Evolutionary conservation across 208 protist genomes (phyloP).

Genomic region (Acanthamoeba castellanii): DNA sequence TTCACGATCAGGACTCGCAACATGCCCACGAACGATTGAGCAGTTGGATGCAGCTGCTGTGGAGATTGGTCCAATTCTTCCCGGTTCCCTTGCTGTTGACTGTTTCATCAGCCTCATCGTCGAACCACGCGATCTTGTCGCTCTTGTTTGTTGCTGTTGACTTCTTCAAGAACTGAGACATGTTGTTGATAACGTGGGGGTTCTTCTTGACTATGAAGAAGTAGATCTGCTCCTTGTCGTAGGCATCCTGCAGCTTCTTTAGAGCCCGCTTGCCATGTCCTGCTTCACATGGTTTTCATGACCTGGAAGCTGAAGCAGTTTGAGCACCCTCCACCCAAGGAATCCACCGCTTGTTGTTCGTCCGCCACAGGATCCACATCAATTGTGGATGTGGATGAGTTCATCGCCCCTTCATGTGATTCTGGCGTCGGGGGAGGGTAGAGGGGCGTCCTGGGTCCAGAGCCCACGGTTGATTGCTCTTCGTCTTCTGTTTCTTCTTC

Average conservation of each 20-base stretch:
- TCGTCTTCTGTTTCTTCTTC: background rate
- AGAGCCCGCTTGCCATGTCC: background rate
- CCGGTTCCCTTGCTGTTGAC: background rate
- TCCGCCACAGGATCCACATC: background rate
- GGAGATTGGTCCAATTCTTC: background rate
- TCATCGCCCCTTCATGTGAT: background rate
- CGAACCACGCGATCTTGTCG: background rate
- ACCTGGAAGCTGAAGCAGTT: background rate
- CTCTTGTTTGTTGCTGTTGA: background rate
- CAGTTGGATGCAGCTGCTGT: background rate
- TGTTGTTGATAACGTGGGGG: background rate
- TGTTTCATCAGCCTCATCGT: conserved; percentile 22
- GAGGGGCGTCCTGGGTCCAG: background rate
- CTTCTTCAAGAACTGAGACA: background rate
- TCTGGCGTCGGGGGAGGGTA: background rate
- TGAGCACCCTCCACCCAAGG: background rate
- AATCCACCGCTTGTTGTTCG: background rate
- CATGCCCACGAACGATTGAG: background rate
- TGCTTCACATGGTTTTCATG: background rate
- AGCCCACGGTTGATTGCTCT: background rate
- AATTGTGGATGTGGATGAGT: no score
- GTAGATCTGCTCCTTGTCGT: background rate
- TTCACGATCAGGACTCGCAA: no score
- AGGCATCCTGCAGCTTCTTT: background rate
- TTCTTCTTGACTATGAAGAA: conserved; percentile 18